Percentiles rank a stretch among this genome's conserved stretches.
Conservation (phyloP, 2,329 filamentous ascomycete species). For the Verticillium nonalfalfae region DNA sequence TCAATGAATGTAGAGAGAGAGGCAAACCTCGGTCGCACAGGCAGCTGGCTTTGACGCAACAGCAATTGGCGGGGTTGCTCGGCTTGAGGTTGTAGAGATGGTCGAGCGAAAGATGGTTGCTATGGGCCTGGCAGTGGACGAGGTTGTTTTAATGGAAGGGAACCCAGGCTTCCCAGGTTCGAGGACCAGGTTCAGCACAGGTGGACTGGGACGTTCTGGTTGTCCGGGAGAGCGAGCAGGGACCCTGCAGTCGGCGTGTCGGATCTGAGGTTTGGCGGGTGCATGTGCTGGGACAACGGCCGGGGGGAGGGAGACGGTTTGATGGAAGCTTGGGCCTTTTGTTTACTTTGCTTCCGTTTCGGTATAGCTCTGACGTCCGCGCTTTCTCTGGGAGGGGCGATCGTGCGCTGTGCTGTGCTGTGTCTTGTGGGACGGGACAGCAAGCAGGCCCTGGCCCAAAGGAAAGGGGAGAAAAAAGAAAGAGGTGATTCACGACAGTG, state of each 20-base stretch:
- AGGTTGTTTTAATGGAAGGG: constrained; percentile 7
- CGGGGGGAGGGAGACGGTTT: constrained; percentile 2
- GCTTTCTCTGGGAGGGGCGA: not conserved
- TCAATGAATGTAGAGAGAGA: constrained; percentile 3
- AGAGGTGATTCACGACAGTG: not conserved
- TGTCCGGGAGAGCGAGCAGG: constrained; percentile 10
- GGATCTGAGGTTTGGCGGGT: not conserved
- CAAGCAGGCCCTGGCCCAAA: not conserved
- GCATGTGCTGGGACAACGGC: not conserved
- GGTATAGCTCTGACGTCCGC: constrained; percentile 20
- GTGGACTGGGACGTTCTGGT: constrained; percentile 6
- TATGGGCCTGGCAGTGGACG: constrained; percentile 5
- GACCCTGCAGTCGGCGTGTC: not conserved
- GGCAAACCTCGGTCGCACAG: not conserved
- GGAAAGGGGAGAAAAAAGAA: not conserved
- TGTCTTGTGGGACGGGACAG: not conserved
- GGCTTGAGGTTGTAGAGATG: not conserved
- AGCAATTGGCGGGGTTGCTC: not conserved
- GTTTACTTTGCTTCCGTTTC: constrained; percentile 33
- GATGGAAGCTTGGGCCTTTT: constrained; percentile 27
- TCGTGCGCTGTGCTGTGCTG: not conserved
- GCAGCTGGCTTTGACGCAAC: not conserved
- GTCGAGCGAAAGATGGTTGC: constrained; percentile 6
- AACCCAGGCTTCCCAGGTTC: not conserved
- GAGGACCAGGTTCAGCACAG: not conserved